Percentiles rank a stretch among this genome's conserved stretches.
Evolutionary conservation across 2,329 filamentous ascomycete genomes (phyloP).

Genomic region (Beauveria australis): DNA sequence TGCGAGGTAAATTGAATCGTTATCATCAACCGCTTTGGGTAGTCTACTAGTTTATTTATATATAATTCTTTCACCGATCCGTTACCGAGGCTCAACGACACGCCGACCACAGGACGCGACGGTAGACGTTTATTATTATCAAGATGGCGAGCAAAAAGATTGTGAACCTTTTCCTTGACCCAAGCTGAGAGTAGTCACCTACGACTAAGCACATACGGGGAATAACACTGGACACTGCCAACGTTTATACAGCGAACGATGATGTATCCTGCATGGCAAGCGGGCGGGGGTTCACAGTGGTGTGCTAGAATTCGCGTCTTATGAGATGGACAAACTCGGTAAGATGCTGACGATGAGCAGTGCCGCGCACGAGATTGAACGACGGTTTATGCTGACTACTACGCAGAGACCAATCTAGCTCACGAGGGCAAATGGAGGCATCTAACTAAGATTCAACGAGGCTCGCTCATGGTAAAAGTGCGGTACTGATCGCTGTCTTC

Average conservation of each 20-base stretch:
- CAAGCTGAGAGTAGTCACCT: not conserved
- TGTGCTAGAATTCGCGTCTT: not conserved
- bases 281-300: not conserved
- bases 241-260: not conserved
- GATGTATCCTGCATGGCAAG: not conserved
- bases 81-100: not conserved
- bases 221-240: not conserved
- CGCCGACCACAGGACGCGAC: not conserved
- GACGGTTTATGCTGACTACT: conserved; percentile 3
- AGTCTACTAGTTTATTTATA: not conserved
- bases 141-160: not conserved
- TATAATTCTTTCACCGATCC: not conserved
- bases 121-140: not conserved
- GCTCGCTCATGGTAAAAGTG: not conserved
- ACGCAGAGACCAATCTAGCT: not conserved
- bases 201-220: not conserved
- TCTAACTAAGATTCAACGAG: not conserved
- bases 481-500: too few relatives aligned
- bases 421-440: not conserved
- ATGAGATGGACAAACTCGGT: too few relatives aligned
- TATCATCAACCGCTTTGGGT: too few relatives aligned
- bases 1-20: too few relatives aligned
- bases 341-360: not conserved
- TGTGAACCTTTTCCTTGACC: not conserved
- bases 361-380: conserved; percentile 1